A percentile compares a stretch with the other conserved stretches of the same genome.
Conservation (phyloP, 208 protist species). For the Trypanosomatidae sp. region DNA sequence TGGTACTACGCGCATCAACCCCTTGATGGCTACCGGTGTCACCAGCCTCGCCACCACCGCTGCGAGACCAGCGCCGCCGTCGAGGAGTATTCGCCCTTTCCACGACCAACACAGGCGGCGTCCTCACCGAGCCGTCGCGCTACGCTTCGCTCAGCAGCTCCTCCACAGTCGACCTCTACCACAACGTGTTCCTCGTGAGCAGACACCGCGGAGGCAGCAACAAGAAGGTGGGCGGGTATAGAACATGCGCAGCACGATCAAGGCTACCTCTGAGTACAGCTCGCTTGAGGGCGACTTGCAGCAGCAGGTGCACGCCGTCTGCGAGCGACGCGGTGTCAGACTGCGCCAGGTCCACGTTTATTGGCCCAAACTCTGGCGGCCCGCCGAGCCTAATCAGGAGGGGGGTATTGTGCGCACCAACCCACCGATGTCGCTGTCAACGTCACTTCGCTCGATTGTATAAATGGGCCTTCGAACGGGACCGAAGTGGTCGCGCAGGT, state of each 20-base stretch:
- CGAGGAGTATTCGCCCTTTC: not conserved
- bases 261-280: not conserved
- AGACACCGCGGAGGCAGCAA: not conserved
- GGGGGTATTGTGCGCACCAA: not conserved
- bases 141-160: conserved; percentile 18
- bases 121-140: not conserved
- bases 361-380: not conserved
- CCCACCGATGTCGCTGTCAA: not conserved
- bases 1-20: conserved; percentile 34
- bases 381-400: too few species aligned
- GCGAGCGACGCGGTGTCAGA: too few species aligned
- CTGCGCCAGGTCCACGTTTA: not conserved
- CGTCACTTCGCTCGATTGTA: conserved; percentile 20
- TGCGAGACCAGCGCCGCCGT: not conserved
- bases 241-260: not conserved
- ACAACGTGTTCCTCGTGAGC: not conserved
- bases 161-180: conserved; percentile 2
- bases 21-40: conserved; percentile 6
- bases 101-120: too few species aligned
- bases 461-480: conserved; percentile 5
- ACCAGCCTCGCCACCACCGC: not conserved
- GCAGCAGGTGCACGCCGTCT: too few species aligned
- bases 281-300: too few species aligned
- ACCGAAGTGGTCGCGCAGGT: not conserved
- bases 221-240: not conserved